These are phyloP conservation scores for Pichia inconspicua DNA, from an alignment of 1,139 yeast genomes.

Conservation along the genomic window DNA sequence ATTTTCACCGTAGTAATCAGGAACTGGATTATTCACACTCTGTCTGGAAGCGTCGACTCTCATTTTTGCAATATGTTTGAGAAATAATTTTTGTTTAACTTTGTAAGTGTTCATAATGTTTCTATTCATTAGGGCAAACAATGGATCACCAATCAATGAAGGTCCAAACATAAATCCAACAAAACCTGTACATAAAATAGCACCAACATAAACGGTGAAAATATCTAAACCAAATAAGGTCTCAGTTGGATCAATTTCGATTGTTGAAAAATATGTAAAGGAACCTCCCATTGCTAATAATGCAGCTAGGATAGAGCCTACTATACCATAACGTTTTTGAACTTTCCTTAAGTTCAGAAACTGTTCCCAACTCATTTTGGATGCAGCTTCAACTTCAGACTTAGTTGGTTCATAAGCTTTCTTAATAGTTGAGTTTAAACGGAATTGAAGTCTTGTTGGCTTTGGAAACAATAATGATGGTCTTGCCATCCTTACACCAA, in stretches of 20 bases:
- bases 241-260: slow-evolving; percentile 78
- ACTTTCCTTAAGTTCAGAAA: slow-evolving; percentile 70
- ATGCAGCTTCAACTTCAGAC: slow-evolving; percentile 19
- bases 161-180: slow-evolving; percentile 84
- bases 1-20: slow-evolving; percentile 96
- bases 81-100: slow-evolving; percentile 62
- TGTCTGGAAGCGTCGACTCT: slow-evolving; percentile 94
- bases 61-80: slow-evolving; percentile 63
- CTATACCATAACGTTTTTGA: slow-evolving; percentile 62
- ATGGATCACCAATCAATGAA: slow-evolving; percentile 52
- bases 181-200: slow-evolving; percentile 60
- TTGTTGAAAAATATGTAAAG: slow-evolving; percentile 68
- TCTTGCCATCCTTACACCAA: slow-evolving; percentile 5
- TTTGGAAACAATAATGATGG: slow-evolving; percentile 5
- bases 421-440: slow-evolving; percentile 14
- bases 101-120: slow-evolving; percentile 40
- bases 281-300: slow-evolving; percentile 61
- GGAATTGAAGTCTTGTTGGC: slow-evolving; percentile 1
- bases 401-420: slow-evolving; percentile 7
- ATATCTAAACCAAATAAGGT: slow-evolving; percentile 79
- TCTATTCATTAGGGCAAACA: slow-evolving; percentile 54
- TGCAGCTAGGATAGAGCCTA: slow-evolving; percentile 60
- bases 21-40: slow-evolving; percentile 89
- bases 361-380: slow-evolving; percentile 58
- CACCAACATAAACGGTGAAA: slow-evolving; percentile 63